Evolutionary conservation across 1,139 yeast species (phyloP).

Genomic region (Arxiozyma bovina): DNA sequence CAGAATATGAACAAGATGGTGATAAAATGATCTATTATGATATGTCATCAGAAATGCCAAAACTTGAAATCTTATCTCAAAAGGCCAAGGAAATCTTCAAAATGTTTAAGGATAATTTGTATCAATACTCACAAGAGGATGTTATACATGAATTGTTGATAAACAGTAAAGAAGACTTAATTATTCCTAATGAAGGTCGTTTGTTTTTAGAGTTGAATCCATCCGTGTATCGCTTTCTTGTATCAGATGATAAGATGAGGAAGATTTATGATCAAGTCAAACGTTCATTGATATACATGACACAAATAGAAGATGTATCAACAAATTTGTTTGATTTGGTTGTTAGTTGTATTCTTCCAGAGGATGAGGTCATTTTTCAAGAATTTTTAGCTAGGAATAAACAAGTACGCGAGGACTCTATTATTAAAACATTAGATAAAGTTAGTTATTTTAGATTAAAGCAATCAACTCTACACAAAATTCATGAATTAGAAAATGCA

Average conservation of each 20-base stretch:
- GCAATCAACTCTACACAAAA: constrained; percentile 62
- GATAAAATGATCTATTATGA: constrained; percentile 26
- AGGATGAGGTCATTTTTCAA: constrained; percentile 56
- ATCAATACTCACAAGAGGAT: constrained; percentile 26
- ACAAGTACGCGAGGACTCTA: constrained; percentile 21
- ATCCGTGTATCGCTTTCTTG: constrained; percentile 35
- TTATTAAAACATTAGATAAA: constrained; percentile 45
- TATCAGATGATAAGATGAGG: constrained; percentile 38
- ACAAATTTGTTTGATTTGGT: constrained; percentile 63
- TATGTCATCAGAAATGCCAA: constrained; percentile 22
- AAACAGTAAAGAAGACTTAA: constrained; percentile 8
- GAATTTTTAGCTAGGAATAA: constrained; percentile 37
- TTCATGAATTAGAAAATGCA: constrained; percentile 64
- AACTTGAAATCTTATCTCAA: constrained; percentile 25
- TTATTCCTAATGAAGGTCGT: constrained; percentile 17
- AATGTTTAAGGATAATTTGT: constrained; percentile 17
- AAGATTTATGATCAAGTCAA: constrained; percentile 71
- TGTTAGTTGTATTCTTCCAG: constrained; percentile 59
- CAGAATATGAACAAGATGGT: constrained; percentile 25
- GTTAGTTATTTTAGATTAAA: constrained; percentile 70
- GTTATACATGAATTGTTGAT: constrained; percentile 20
- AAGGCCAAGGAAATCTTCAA: constrained; percentile 21
- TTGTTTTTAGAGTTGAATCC: constrained; percentile 41
- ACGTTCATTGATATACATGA: constrained; percentile 67
- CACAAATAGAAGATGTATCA: constrained; percentile 64